Conservation (phyloP, 1,284 basidiomycete genomes). For the Meripilus lineatus region DNA sequence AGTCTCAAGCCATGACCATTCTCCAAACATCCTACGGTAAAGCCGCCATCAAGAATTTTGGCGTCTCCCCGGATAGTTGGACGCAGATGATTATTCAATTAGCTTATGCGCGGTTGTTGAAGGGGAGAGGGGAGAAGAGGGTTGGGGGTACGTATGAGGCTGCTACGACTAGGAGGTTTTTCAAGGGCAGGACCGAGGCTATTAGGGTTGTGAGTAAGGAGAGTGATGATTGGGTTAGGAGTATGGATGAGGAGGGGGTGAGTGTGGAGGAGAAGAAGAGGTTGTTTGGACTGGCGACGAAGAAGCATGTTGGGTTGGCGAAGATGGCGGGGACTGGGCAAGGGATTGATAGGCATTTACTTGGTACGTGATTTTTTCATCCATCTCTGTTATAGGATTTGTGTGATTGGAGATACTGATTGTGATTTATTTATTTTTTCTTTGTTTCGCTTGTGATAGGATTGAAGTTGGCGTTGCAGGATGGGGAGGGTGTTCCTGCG, state of each 20-base stretch:
- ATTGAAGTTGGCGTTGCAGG: conserved; percentile 57
- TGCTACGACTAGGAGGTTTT: conserved; percentile 79
- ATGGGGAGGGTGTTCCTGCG: conserved; percentile 58
- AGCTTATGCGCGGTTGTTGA: conserved; percentile 71
- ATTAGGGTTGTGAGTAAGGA: conserved; percentile 76
- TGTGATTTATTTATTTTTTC: not conserved
- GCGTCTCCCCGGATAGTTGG: conserved; percentile 89
- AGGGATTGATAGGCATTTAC: conserved; percentile 81
- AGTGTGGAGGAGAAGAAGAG: conserved; percentile 42
- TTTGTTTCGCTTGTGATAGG: conserved; percentile 45
- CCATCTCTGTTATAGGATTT: conserved; percentile 3
- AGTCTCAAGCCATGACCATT: conserved; percentile 64
- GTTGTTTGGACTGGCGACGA: conserved; percentile 63
- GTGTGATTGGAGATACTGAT: not conserved
- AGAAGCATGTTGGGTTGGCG: conserved; percentile 69
- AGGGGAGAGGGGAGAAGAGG: conserved; percentile 28
- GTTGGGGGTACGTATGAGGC: conserved; percentile 83
- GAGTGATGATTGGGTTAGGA: conserved; percentile 66
- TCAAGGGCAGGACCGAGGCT: conserved; percentile 85
- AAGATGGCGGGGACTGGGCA: conserved; percentile 66
- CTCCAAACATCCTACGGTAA: conserved; percentile 80
- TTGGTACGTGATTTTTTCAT: conserved; percentile 44
- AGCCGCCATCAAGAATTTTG: conserved; percentile 80
- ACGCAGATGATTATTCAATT: conserved; percentile 87
- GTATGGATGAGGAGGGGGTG: conserved; percentile 57